Percentiles rank a stretch among this genome's conserved stretches.
phyloP scores from a whole-genome alignment of 352 stramenopile species.

The Phytopythium sindhum region DNA sequence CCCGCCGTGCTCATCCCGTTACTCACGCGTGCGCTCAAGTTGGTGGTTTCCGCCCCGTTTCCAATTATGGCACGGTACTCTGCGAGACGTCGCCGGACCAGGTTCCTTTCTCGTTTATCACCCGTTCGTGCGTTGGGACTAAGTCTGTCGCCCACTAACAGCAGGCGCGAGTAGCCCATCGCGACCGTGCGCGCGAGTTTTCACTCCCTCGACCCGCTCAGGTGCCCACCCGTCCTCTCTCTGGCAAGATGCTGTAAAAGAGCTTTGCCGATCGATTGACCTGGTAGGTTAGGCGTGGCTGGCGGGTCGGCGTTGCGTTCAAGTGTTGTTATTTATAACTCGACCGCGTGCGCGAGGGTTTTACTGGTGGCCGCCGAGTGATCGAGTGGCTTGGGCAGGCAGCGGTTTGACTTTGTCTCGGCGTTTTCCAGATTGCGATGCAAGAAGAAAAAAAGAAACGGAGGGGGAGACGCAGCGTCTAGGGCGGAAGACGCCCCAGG shows the following conservation, averaged over 20 bases:
- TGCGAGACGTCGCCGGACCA: not conserved
- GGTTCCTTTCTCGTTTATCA: not conserved
- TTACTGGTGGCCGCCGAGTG: not conserved
- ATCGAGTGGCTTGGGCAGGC: not conserved
- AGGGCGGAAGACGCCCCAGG: not conserved
- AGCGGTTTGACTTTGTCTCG: not conserved
- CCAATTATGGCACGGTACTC: not conserved
- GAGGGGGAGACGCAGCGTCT: conserved; percentile 19
- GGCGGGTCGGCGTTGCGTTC: no score
- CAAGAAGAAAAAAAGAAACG: conserved; percentile 8
- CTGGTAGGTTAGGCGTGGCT: not conserved
- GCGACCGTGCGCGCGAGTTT: not conserved
- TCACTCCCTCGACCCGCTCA: not conserved
- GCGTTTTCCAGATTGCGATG: conserved; percentile 1
- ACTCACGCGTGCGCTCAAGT: no score
- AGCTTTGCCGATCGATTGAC: not conserved
- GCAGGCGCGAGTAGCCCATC: not conserved
- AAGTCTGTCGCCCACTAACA: not conserved
- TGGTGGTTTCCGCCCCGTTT: not conserved
- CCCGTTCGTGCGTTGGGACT: not conserved
- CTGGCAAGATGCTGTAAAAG: not conserved
- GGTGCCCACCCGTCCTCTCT: not conserved
- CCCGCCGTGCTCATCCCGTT: no score
- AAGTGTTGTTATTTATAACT: not conserved
- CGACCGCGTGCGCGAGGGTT: not conserved